Conservation (phyloP, 176 grass and related monocot genomes). For the Lolium multiflorum region DNA sequence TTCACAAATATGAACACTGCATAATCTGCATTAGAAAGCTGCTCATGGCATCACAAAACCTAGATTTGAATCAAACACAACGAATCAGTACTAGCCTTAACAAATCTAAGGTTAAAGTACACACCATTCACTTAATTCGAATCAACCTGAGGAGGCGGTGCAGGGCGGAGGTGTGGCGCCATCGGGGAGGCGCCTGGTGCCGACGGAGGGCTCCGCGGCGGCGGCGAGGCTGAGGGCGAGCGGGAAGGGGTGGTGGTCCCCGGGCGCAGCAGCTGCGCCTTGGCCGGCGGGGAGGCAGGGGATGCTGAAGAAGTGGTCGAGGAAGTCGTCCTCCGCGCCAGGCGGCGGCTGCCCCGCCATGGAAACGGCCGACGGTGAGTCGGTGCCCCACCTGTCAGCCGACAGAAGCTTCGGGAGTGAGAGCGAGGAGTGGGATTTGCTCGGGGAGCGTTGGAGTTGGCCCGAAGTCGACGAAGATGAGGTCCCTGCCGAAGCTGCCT, state of each 20-base stretch:
- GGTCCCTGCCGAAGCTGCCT: too few species aligned
- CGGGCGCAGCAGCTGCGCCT: slow-evolving; percentile 32
- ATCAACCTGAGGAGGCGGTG: slow-evolving; percentile 78
- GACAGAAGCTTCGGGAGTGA: background rate
- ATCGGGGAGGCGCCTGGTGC: slow-evolving; percentile 38
- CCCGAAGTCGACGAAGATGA: too few species aligned
- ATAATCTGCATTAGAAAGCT: background rate
- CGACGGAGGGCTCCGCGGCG: slow-evolving; percentile 50
- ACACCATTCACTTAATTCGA: background rate
- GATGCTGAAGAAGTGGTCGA: slow-evolving; percentile 81
- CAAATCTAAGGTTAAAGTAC: background rate
- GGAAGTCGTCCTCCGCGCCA: slow-evolving; percentile 81
- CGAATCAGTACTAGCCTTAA: background rate
- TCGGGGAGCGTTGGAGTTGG: background rate
- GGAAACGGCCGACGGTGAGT: background rate
- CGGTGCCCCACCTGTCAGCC: background rate
- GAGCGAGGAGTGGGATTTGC: background rate
- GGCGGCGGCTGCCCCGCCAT: slow-evolving; percentile 73
- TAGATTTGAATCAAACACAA: background rate
- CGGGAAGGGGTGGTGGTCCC: slow-evolving; percentile 57
- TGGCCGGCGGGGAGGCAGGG: slow-evolving; percentile 37
- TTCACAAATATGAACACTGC: background rate
- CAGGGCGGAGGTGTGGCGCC: slow-evolving; percentile 73
- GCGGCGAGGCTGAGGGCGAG: too few species aligned
- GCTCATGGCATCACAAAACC: background rate